Evolutionary conservation across 306 rosid species (phyloP), one percentile per base, ranked within the genome.

Genomic region (Geum urbanum): DNA sequence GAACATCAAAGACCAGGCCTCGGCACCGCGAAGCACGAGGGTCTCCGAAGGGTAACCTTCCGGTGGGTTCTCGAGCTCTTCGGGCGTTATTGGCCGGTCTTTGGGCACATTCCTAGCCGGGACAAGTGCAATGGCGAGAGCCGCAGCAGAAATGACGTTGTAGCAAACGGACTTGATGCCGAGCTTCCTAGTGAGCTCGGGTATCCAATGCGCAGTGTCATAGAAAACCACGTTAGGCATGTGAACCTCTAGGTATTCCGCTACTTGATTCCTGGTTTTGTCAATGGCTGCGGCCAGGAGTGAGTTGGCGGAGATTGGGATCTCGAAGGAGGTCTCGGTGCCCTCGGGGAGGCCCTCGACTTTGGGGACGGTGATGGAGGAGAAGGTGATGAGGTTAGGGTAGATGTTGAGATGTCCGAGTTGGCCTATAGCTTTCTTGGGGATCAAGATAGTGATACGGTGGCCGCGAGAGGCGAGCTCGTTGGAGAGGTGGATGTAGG

Each of bases 391-490:
- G 66, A 87, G 90, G 55, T 74, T 7, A 0, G 86, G 79, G 56
- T 74, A 52, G 35, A 8, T 76, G 24, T 76, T 78, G 0, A 76
- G 76, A 48, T 77, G 74, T 4, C 76, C 67, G 1, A 85, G 59
- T 11, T 70, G 77, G 40, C 52, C 22, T 1, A 6, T 61, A 5
- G 81, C 82, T 56, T 85, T 88, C 0, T 52, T 41, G 20, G 92
- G 88, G 0, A 75, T 37, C 37, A 87, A n/a, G 52, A 69, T 66
- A 1, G 84, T 52, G 77, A 79, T 43, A 66, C 3, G 48, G 19
- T 83, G 82, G 58, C 85, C 85, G 49, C 79, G 77, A 12, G 80
- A 57, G 35, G 88, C 90, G 5, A 87, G 72, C 67, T 87, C 77
- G 71, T 85, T 87, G 3, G 86, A 37, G 9, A 87, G 81, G 51